Evolutionary conservation across 2,329 filamentous ascomycete species (phyloP).

Genomic region (Dryadomyces quercus-mongolicae): DNA sequence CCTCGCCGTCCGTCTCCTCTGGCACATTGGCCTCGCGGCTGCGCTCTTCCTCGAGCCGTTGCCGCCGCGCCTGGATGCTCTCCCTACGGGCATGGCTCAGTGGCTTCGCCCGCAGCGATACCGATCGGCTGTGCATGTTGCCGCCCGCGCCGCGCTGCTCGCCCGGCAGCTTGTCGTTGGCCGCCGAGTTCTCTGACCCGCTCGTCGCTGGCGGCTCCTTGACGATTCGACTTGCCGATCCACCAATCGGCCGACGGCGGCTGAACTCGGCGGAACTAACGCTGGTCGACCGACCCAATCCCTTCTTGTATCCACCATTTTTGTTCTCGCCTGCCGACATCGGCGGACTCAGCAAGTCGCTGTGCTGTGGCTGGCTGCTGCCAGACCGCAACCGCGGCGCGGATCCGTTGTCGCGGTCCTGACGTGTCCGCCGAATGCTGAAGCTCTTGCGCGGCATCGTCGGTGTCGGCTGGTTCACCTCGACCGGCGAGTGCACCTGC

Average conservation of each 20-base stretch:
- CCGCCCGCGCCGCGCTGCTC: slow-evolving; percentile 34
- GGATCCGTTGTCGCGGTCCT: slow-evolving; percentile 40
- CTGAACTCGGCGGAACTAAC: slow-evolving; percentile 81
- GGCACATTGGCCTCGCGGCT: slow-evolving; percentile 65
- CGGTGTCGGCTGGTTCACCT: slow-evolving; percentile 18
- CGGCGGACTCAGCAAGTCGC: slow-evolving; percentile 67
- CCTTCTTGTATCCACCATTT: slow-evolving; percentile 46
- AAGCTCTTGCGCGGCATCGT: slow-evolving; percentile 72
- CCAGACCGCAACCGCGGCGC: slow-evolving; percentile 35
- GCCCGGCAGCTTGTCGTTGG: slow-evolving; percentile 37
- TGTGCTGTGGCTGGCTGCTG: slow-evolving; percentile 59
- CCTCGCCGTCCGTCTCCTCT: slow-evolving; percentile 80
- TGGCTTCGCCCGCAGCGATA: slow-evolving; percentile 69
- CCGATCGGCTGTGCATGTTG: slow-evolving; percentile 32
- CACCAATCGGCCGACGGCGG: slow-evolving; percentile 37
- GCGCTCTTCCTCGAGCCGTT: slow-evolving; percentile 37
- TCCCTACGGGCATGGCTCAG: slow-evolving; percentile 81
- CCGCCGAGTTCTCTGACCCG: slow-evolving; percentile 63
- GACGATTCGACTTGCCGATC: slow-evolving; percentile 25
- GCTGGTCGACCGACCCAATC: slow-evolving; percentile 75
- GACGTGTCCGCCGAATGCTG: slow-evolving; percentile 55
- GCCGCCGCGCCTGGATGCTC: slow-evolving; percentile 79
- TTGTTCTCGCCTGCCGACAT: slow-evolving; percentile 43
- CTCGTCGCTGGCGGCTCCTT: slow-evolving; percentile 64
- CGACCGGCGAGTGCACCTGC: background rate